These are phyloP conservation scores for Excoecaria agallocha DNA, from an alignment of 345 rosid species.

Conservation along the genomic window DNA sequence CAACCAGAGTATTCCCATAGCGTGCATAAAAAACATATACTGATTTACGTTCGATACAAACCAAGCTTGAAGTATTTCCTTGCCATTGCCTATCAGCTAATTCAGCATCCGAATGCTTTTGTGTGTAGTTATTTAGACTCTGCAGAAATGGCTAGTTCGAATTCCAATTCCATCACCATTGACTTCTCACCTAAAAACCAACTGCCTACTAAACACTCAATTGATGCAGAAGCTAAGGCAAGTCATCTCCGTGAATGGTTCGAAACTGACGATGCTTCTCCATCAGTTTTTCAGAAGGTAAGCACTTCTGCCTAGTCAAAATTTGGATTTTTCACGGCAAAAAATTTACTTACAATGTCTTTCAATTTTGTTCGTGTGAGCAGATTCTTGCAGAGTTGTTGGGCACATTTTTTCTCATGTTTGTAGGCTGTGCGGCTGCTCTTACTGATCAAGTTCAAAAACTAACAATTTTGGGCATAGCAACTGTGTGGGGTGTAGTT, in stretches of 20 bases:
- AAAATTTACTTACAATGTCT: background rate
- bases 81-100: too few species aligned
- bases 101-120: background rate
- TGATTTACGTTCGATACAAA: too few species aligned
- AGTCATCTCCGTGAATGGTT: constrained; percentile 10
- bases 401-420: constrained; percentile 45
- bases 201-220: constrained; percentile 12
- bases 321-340: background rate
- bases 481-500: constrained; percentile 45
- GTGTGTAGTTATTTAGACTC: background rate
- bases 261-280: constrained; percentile 17
- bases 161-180: constrained; percentile 15
- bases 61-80: background rate
- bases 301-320: background rate
- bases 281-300: constrained; percentile 35
- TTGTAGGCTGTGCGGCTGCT: constrained; percentile 42
- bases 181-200: constrained; percentile 19
- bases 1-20: background rate
- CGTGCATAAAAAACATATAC: too few species aligned
- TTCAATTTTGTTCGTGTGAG: background rate
- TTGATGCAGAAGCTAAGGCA: constrained; percentile 13
- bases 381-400: constrained; percentile 47
- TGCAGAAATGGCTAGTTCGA: constrained; percentile 24
- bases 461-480: constrained; percentile 42
- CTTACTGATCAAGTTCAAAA: constrained; percentile 29